phyloP scores from a whole-genome alignment of 1,139 yeast genomes.

The Kodamaea fungicola region DNA sequence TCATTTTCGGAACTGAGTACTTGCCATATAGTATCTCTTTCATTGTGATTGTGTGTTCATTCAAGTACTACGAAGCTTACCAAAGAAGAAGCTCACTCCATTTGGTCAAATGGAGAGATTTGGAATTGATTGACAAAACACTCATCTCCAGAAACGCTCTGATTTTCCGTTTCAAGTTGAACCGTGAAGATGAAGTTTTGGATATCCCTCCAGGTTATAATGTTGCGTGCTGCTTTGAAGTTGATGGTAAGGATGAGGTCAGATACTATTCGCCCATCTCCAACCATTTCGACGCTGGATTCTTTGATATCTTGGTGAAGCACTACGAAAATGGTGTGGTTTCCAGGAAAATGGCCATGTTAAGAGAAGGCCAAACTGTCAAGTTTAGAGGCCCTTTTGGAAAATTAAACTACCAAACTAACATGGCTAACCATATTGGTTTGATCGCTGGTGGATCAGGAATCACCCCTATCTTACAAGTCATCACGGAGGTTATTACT shows the following conservation, averaged over 20 bases:
- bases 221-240: constrained; percentile 54
- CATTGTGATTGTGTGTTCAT: constrained; percentile 41
- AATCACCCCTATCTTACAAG: constrained; percentile 74
- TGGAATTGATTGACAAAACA: constrained; percentile 71
- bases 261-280: constrained; percentile 77
- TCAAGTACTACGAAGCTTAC: constrained; percentile 49
- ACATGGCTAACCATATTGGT: constrained; percentile 59
- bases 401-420: constrained; percentile 55
- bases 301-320: constrained; percentile 71
- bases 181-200: constrained; percentile 56
- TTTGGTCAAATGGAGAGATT: constrained; percentile 53
- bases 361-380: constrained; percentile 62
- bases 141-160: constrained; percentile 66
- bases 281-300: constrained; percentile 65
- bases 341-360: constrained; percentile 58
- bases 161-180: constrained; percentile 66
- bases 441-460: constrained; percentile 85
- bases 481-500: constrained; percentile 59
- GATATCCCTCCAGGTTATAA: constrained; percentile 74
- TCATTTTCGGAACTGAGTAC: constrained; percentile 49
- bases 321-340: constrained; percentile 69
- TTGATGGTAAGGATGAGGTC: constrained; percentile 59
- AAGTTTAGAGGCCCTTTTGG: constrained; percentile 80
- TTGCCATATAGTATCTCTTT: constrained; percentile 50
- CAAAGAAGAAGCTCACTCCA: constrained; percentile 46